Evolutionary conservation across 192 early-diverging fungal species (phyloP), one percentile per base, ranked within the genome.

Genomic region (Powellomyces hirtus): DNA sequence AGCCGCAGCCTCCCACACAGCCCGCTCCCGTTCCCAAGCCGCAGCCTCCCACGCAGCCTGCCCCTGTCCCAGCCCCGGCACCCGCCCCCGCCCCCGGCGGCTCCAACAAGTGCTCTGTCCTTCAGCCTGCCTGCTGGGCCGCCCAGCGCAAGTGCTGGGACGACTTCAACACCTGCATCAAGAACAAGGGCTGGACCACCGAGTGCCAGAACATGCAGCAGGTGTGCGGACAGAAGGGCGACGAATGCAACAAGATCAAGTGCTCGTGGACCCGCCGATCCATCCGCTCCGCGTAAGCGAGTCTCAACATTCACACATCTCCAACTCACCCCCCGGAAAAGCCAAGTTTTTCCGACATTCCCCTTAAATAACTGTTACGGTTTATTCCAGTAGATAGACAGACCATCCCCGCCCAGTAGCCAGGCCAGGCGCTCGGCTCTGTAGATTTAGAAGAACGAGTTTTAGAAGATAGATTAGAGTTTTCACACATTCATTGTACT

Each of bases 21-120:
- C n/a, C n/a, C n/a, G n/a, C n/a, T n/a, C 59, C 59, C 34, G 59
- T 29, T 1, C 59, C 59, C 59, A 26, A 33, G 37, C 58, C 58
- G 1, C 11, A 13, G 37, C 30, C 59, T 18, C 24, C 42, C 40
- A 2, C 46, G 7, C 45, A 60, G 44, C 10, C 45, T 6, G 27
- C 40, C 3, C 38, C 59, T 5, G 4, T 20, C 16, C n/a, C 38
- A n/a, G 31, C 50, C 31, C 7, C 50, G 5, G 10, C 4, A 7
- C 13, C 27, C 44, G 4, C 8, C 22, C 2, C 46, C 30, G 3
- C 33, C 16, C 20, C 50, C n/a, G 36, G 22, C 44, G 46, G 46
- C 46, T 24, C 45, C 42, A 22, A n/a, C 50, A 8, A 7, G 6
- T 64, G 30, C 62, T 20, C 45, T 4, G 31, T 20, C 33, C n/a